Evolutionary conservation across 1,284 basidiomycete species (phyloP), one percentile per base, ranked within the genome.

Genomic region (Heterobasidion irregulare): DNA sequence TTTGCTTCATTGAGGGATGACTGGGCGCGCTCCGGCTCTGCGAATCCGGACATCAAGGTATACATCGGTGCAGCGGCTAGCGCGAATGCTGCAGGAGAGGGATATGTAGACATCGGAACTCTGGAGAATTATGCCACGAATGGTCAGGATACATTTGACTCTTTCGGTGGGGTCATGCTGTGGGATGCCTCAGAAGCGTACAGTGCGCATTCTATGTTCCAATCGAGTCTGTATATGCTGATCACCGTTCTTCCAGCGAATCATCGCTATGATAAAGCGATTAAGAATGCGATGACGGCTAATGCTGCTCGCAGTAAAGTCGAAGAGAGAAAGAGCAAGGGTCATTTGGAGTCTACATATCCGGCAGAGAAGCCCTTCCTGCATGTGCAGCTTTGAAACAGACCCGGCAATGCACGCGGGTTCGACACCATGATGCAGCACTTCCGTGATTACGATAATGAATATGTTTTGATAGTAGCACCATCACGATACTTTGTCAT

Each of bases 161-260:
- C 79, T 33, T 84, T 86, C 61, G 83, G 83, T 8, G 83, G 83
- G n/a, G 72, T 82, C 16, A 85, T 85, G 83, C 69, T 84, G 50
- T 69, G 66, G 66, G 67, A 69, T 47, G 65, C 62, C 16, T 66
- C 65, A 46, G 59, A 63, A 18, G 66, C 68, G 0, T 59, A 62
- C 55, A 58, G 66, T 67, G 52, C 52, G 66, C 63, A 7, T 35
- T 34, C 6, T 15, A 8, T 36, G 2, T 2, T 19, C 33, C n/a
- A 8, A 19, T 45, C 13, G 15, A 12, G 43, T 38, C 16, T 35
- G 47, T 16, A 33, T 35, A 26, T 52, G 8, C 47, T 19, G 19
- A 8, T 26, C 26, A 26, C 12, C 8, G 12, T 16, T 41, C 10
- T 26, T 47, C 13, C 53, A 68, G 67, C 57, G 33, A 68, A 68